These are phyloP conservation scores for Coniochaeta hoffmannii DNA, from an alignment of 2,329 filamentous ascomycete species.

Conservation along the genomic window DNA sequence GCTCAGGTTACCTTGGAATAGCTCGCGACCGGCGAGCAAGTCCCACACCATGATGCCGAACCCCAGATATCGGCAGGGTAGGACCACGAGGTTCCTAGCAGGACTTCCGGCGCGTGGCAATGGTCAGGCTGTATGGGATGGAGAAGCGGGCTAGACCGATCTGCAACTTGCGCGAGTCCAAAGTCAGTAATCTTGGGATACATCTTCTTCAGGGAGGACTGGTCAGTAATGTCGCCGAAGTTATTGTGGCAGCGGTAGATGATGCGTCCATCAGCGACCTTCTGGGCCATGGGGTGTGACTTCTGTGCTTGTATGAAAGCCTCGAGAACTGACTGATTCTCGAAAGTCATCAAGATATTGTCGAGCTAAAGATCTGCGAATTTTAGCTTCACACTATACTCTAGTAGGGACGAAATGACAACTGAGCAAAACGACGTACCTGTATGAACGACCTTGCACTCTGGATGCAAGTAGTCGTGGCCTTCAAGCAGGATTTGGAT, in stretches of 20 bases:
- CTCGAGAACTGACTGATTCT: constrained; percentile 25
- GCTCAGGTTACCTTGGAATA: constrained; percentile 27
- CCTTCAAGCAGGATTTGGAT: constrained; percentile 23
- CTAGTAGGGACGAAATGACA: neutral
- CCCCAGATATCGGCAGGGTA: constrained; percentile 29
- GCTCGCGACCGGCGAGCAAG: constrained; percentile 22
- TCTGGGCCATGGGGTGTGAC: constrained; percentile 26
- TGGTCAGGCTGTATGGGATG: constrained; percentile 23
- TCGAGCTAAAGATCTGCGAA: constrained; percentile 31
- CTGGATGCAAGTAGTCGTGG: constrained; percentile 32
- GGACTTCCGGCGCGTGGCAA: constrained; percentile 28
- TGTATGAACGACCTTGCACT: constrained; percentile 35
- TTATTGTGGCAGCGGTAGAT: constrained; percentile 21
- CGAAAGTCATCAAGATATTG: constrained; percentile 26
- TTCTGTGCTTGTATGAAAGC: constrained; percentile 25
- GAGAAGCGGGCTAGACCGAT: constrained; percentile 16
- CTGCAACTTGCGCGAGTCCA: constrained; percentile 23
- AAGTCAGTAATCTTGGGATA: constrained; percentile 21
- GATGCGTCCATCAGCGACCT: constrained; percentile 25
- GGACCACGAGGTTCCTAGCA: constrained; percentile 25
- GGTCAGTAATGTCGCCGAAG: constrained; percentile 20
- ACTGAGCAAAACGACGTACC: constrained; percentile 18
- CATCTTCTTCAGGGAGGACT: neutral
- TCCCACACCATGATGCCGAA: constrained; percentile 30
- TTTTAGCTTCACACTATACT: no score